Conservation (phyloP, 2,329 filamentous ascomycete species). For the Cadophora sp. region DNA sequence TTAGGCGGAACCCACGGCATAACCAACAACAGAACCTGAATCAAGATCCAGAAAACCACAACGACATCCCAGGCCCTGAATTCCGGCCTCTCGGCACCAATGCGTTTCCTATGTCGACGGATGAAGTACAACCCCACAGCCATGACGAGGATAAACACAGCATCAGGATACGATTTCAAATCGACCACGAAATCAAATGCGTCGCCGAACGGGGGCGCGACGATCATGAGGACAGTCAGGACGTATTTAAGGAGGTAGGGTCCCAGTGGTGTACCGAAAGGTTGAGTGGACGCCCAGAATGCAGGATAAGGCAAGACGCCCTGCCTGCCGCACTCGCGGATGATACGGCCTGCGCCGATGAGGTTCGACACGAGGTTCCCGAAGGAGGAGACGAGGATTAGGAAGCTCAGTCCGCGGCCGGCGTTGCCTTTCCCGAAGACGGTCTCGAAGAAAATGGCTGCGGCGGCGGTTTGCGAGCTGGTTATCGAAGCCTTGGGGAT, state of each 20-base stretch:
- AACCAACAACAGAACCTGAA: slow-evolving; percentile 67
- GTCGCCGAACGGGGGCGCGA: slow-evolving; percentile 66
- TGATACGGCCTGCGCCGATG: slow-evolving; percentile 60
- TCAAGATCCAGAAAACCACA: slow-evolving; percentile 63
- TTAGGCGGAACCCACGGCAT: slow-evolving; percentile 77
- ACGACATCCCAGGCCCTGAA: slow-evolving; percentile 66
- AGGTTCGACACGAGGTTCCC: slow-evolving; percentile 57
- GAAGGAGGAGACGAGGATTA: slow-evolving; percentile 55
- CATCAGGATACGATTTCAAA: slow-evolving; percentile 63
- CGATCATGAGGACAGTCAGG: slow-evolving; percentile 64
- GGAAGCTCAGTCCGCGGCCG: slow-evolving; percentile 52
- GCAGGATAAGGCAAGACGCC: slow-evolving; percentile 65
- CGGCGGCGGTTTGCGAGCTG: slow-evolving; percentile 54
- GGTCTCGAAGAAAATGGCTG: slow-evolving; percentile 55
- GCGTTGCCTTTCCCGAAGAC: slow-evolving; percentile 56
- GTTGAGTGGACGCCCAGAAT: slow-evolving; percentile 68
- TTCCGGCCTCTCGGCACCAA: slow-evolving; percentile 55
- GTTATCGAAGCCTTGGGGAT: slow-evolving; percentile 61
- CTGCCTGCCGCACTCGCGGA: slow-evolving; percentile 64
- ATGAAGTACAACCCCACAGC: slow-evolving; percentile 63
- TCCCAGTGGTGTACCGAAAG: slow-evolving; percentile 67
- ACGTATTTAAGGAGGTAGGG: slow-evolving; percentile 64
- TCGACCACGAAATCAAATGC: slow-evolving; percentile 70
- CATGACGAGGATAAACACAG: slow-evolving; percentile 64
- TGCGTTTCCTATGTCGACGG: slow-evolving; percentile 58